phyloP scores from a whole-genome alignment of 768 basidiomycete genomes.

The Rhodotorula kratochvilovae region DNA sequence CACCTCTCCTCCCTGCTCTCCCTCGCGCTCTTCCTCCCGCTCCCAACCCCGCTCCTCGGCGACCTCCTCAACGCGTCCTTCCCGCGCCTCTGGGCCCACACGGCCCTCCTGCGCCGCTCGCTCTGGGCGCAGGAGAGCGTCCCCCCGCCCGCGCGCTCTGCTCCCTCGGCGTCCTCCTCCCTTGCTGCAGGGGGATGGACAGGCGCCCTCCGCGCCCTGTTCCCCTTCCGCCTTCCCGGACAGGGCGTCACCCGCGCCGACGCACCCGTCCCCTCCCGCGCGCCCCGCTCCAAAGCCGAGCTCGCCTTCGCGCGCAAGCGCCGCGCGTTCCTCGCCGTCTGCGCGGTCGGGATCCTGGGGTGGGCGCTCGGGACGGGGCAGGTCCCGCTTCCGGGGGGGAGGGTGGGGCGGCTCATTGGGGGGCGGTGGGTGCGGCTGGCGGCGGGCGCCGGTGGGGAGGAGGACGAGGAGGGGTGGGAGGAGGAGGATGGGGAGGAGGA shows the following conservation, averaged over 20 bases:
- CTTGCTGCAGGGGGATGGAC: no score
- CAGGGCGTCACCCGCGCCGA: background rate
- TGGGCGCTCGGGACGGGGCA: constrained; percentile 36
- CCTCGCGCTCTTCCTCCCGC: constrained; percentile 36
- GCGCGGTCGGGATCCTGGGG: constrained; percentile 10
- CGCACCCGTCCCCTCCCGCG: background rate
- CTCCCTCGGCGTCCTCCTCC: background rate
- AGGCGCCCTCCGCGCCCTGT: constrained; percentile 19
- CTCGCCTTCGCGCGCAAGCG: constrained; percentile 12
- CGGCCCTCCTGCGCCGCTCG: constrained; percentile 33
- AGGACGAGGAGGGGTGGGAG: constrained; percentile 1
- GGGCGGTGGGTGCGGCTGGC: background rate
- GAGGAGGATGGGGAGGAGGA: constrained; percentile 8
- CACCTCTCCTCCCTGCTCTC: constrained; percentile 38
- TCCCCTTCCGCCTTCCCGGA: constrained; percentile 8
- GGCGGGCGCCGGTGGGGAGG: background rate
- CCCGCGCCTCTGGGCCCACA: constrained; percentile 39
- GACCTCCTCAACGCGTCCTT: constrained; percentile 40
- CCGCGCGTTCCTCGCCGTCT: constrained; percentile 14
- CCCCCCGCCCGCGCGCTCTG: background rate
- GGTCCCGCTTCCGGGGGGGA: constrained; percentile 26
- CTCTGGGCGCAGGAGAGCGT: constrained; percentile 27
- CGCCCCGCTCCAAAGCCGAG: constrained; percentile 1
- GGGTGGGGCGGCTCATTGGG: background rate
- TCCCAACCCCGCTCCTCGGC: constrained; percentile 34